Percentiles rank a stretch among this genome's conserved stretches.
These are phyloP conservation scores for Tetradesmus lagerheimii DNA, from an alignment of 139 green algal genomes.

Conservation along the genomic window DNA sequence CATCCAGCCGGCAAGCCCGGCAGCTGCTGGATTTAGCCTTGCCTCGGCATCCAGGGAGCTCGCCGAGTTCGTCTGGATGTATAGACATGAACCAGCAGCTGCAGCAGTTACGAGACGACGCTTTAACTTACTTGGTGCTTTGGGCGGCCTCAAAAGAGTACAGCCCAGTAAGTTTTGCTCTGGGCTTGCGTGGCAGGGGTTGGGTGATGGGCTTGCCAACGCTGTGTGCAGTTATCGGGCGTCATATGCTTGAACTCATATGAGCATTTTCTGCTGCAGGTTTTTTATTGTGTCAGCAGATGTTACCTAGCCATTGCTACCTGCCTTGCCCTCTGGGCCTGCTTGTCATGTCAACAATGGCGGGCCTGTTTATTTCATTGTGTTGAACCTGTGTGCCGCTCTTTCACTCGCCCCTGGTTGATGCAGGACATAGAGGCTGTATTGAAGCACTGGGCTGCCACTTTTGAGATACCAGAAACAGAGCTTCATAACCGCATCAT, in stretches of 20 bases:
- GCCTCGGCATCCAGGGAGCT: not conserved
- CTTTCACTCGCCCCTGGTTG: not conserved
- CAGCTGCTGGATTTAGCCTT: slow-evolving; percentile 5
- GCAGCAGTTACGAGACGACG: slow-evolving; percentile 31
- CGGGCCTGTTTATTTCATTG: not conserved
- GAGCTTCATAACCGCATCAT: slow-evolving; percentile 24
- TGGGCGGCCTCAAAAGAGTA: slow-evolving; percentile 40
- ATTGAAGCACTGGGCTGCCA: slow-evolving; percentile 23
- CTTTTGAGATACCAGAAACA: slow-evolving; percentile 42
- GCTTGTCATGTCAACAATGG: not conserved
- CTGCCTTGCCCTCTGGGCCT: not conserved
- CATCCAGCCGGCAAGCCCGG: not conserved
- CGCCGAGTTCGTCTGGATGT: slow-evolving; percentile 9
- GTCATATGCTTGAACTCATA: too few relatives aligned
- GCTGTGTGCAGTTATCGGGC: not conserved
- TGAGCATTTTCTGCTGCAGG: too few relatives aligned
- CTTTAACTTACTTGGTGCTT: slow-evolving; percentile 14
- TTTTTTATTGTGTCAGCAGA: not conserved
- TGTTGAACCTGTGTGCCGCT: not conserved
- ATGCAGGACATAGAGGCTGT: slow-evolving; percentile 33
- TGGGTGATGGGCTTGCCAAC: not conserved
- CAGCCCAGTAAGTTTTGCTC: slow-evolving; percentile 12
- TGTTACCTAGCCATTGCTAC: not conserved
- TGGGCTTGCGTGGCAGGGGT: not conserved
- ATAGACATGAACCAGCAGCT: slow-evolving; percentile 11